Base-by-base conservation (phyloP, 2,329 filamentous ascomycete genomes). In the Trichoderma polysporum region DNA sequence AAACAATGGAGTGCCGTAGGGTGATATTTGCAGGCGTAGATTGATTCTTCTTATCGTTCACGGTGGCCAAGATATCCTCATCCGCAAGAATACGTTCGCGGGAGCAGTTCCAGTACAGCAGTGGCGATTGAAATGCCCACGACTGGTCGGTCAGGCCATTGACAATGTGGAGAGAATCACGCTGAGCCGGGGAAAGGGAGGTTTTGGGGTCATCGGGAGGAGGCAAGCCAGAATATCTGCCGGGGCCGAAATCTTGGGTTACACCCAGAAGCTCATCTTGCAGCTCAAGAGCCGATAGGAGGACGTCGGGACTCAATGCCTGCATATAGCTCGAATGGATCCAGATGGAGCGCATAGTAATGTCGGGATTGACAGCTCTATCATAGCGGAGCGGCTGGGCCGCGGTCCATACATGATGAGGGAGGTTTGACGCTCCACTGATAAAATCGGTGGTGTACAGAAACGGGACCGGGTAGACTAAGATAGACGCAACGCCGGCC, bases 311-410 rank as follows among this genome's bases (percentile, higher is more conserved):
- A 58, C 91, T 83, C 39, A 94, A 82, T 12, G 91, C 91, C 73
- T 88, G 84, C 89, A 94, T 94, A 74, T 93, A 93, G 75, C 86
- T 90, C 69, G 90, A 91, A 74, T 94, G 91, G 17, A 94, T 85
- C 91, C 91, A 94, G 66, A 92, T 85, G 66, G 91, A 91, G 71
- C 91, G 90, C 87, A 94, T 91, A 66, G 91, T 87, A n/a, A 94
- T 88, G 75, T 94, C 91, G 4, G 89, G 85, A 62, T 82, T 79
- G 52, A 82, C 80, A 29, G 79, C 74, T 4, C 79, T 77, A 63
- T 81, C 81, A 56, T 85, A 85, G 39, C 85, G 79, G 63, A 91
- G 81, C 31, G 89, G 86, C 68, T 88, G 86, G 6, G 90, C 90
- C 41, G 89, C 89, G 29, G 91, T 93, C 91, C 91, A 94, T 71